Base-by-base conservation (phyloP, 1,284 basidiomycete species). In the Ustilago shanxiensis region DNA sequence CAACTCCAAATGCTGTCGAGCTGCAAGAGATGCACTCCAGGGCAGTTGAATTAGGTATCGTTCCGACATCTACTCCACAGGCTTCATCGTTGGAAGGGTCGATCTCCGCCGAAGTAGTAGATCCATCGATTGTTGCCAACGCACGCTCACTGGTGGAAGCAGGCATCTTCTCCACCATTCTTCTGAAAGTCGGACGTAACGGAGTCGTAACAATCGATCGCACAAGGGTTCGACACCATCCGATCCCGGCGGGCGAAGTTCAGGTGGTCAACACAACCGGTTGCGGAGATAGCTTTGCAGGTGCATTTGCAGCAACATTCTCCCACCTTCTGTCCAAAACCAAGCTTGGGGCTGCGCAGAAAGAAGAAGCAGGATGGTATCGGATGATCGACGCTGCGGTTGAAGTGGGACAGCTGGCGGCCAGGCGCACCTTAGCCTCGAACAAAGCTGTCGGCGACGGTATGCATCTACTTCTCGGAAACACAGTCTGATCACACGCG, bases 201-300 rank as follows among this genome's bases (percentile, higher is more conserved):
- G 79, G 79, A 11, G 72, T 77, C 26, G 50, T 79, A 26, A 47
- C 60, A 1, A 49, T 79, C 41, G 60, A 67, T n/a, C 37, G 52
- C 44, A 0, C 16, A 31, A 33, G 56, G 11, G 37, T 60, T 20
- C 58, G 35, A 3, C 77, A 81, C 22, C 64, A 76, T n/a, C 79
- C 71, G 0, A 59, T 76, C n/a, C 66, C 72, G 1, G 28, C 64
- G 63, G 53, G 67, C 49, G 8, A 59, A 35, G 45, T 65, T 3
- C 2, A 54, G 2, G 37, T 74, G 1, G 61, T 77, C 47, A 86
- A 81, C 61, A 83, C 80, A 2, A 85, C 84, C 0, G 84, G 84
- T 1, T 83, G 82, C 24, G 84, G 84, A n/a, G 84, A 86, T 62
- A 80, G 81, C 22, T 85, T 85, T 45, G 79, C 77, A 18, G 83